Evolutionary conservation across 208 protist species (phyloP).

Genomic region (Leishmania aethiopica): DNA sequence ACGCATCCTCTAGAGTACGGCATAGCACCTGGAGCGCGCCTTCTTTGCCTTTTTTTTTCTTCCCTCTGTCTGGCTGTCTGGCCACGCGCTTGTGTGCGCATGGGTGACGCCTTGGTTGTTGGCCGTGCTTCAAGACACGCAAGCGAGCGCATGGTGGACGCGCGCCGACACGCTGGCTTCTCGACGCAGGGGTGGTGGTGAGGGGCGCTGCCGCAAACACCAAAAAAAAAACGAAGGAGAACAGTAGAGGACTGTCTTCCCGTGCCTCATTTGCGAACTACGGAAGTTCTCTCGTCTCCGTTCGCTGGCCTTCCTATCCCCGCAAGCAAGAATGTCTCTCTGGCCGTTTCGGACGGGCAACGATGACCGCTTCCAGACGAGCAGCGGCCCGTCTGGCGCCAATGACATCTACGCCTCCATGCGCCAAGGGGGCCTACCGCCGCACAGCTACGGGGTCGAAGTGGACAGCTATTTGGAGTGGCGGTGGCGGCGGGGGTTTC

Average conservation of each 20-base stretch:
- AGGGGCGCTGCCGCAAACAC: neutral
- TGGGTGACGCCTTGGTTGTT: neutral
- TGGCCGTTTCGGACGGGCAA: constrained; percentile 91
- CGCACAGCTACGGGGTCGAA: constrained; percentile 66
- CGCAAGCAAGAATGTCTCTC: constrained; percentile 46
- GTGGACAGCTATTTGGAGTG: constrained; percentile 78
- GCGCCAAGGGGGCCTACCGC: constrained; percentile 53
- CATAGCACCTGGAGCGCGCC: neutral
- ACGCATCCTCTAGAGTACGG: neutral
- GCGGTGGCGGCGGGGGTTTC: constrained; percentile 77
- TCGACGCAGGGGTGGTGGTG: neutral
- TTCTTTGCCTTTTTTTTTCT: neutral
- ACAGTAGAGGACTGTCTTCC: neutral
- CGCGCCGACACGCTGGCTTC: neutral
- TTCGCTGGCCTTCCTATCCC: neutral
- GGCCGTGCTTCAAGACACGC: neutral
- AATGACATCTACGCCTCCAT: constrained; percentile 79
- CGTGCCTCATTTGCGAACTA: neutral
- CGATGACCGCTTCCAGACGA: constrained; percentile 79
- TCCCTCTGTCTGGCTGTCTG: neutral
- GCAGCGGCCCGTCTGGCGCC: neutral
- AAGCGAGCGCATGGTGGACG: neutral
- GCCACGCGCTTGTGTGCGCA: neutral
- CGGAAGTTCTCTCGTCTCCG: neutral
- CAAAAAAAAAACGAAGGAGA: neutral